Percentiles rank a stretch among this genome's conserved stretches.
Evolutionary conservation across 2,329 filamentous ascomycete genomes (phyloP).

Genomic region (Diplodia corticola): DNA sequence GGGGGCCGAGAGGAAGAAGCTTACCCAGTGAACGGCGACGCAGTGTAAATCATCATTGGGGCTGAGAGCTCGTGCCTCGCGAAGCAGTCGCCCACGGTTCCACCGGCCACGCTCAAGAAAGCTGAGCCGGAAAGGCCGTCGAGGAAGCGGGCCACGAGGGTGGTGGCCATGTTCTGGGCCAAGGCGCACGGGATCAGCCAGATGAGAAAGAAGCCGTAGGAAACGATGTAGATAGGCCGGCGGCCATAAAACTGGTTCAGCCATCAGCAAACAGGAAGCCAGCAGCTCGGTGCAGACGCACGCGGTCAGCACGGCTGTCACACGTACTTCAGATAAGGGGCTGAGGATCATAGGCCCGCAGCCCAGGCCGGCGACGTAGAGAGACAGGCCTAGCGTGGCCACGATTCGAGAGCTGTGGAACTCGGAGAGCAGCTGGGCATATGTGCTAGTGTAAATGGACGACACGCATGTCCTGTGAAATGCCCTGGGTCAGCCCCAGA

Average conservation of each 20-base stretch:
- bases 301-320: constrained; percentile 7
- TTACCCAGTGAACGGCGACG: constrained; percentile 52
- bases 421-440: constrained; percentile 71
- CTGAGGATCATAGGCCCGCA: constrained; percentile 58
- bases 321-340: constrained; percentile 52
- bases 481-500: constrained; percentile 8
- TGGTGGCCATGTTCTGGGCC: constrained; percentile 76
- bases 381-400: constrained; percentile 76
- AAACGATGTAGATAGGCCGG: constrained; percentile 74
- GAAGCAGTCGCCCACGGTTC: constrained; percentile 83
- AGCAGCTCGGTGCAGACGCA: constrained; percentile 2
- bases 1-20: constrained; percentile 3
- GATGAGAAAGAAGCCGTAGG: constrained; percentile 73
- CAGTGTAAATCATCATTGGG: constrained; percentile 77
- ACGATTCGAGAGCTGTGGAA: constrained; percentile 71
- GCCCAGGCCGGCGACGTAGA: constrained; percentile 76
- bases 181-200: constrained; percentile 82
- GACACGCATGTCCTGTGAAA: constrained; percentile 71
- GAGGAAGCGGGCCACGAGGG: constrained; percentile 77
- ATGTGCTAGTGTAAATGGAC: constrained; percentile 87
- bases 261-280: constrained; percentile 9
- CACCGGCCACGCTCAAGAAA: constrained; percentile 70
- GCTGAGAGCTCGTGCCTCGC: constrained; percentile 50
- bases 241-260: constrained; percentile 70
- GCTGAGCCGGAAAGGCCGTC: constrained; percentile 68